Evolutionary conservation across 441 rosid species (phyloP), one percentile per base, ranked within the genome.

Genomic region (Populus hybrid): DNA sequence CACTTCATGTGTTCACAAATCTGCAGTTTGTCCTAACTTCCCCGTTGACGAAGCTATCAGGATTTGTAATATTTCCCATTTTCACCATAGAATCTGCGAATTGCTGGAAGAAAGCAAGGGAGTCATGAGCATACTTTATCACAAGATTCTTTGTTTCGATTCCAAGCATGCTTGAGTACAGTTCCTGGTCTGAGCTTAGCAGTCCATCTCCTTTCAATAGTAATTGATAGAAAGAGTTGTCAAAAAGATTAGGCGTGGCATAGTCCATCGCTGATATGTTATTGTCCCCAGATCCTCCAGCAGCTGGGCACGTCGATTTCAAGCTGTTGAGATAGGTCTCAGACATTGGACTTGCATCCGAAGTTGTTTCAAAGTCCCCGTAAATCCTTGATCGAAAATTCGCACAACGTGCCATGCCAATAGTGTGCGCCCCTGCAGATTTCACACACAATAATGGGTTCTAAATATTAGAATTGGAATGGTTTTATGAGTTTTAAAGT

Each of bases 381-480:
- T 81, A 82, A 40, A 94, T 84, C 77, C 97, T 88, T 7, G 86
- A 76, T 36, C 85, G 85, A 31, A 89, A 94, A 1, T 88, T 88
- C 7, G 86, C 68, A 80, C 99, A 95, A 45, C 91, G 86, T 42
- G 99, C 99, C 88, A 85, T 89, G 64, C 98, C 98, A 82, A 92
- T 76, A 1, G 97, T 92, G 85, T 95, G 99, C 3, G 97, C 92
- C 26, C 98, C 98, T 90, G 84, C 63, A 71, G 59, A 75, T 66
- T 74, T 21, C 50, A 21, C n/a, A 10, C 10, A 61, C 6, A 11
- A 9, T 16, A 38, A 59, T 4, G 11, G 45, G 33, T 35, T 66
- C 11, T 29, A 24, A 16, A 26, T 8, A 12, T 12, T 14, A 2
- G 21, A 61, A 21, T 8, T 61, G 65, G 26, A 61, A 61, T 61